Evolutionary conservation across 768 basidiomycete species (phyloP), one percentile per base, ranked within the genome.

Genomic region (Suillus alpinus): DNA sequence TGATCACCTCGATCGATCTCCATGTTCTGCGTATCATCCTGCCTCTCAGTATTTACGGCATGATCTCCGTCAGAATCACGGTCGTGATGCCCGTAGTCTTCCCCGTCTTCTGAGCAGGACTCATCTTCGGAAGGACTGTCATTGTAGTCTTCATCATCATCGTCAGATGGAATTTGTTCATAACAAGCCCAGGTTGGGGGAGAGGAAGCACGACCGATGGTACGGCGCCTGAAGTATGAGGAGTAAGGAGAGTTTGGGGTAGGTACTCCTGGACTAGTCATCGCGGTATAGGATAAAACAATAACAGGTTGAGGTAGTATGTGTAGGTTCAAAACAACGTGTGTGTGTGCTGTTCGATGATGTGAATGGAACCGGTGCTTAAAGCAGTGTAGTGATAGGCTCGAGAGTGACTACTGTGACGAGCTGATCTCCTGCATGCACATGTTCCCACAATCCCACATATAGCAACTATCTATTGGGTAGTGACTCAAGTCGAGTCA

Each of bases 171-270:
- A 73, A 92, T 92, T 82, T 92, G 90, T 81, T 93, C 91, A 74
- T 92, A 93, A 81, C 90, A 93, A 12, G 90, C 90, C 91, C 91
- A 92, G 0, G 89, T 92, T 29, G 91, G 90, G 2, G 91, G 91
- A 3, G 89, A 91, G 18, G 91, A 86, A 41, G 91, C 91, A 57
- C 91, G 83, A 26, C 91, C 91, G 65, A 92, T 85, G 44, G 84
- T 83, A 65, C 90, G 88, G 56, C 87, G 85, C 58, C 88, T 76
- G 59, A 80, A 88, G 76, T 68, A 73, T 46, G 73, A 68, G 9
- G 68, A 69, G 60, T 64, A 63, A 39, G 73, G 71, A 23, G 73
- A 62, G 52, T 58, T 69, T 29, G 63, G 60, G 1, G 61, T 57
- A 34, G 71, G 63, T 58, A 72, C 65, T 52, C 60, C 56, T 40